Base-by-base conservation (phyloP, 2,329 filamentous ascomycete genomes). In the Trichophyton verrucosum region DNA sequence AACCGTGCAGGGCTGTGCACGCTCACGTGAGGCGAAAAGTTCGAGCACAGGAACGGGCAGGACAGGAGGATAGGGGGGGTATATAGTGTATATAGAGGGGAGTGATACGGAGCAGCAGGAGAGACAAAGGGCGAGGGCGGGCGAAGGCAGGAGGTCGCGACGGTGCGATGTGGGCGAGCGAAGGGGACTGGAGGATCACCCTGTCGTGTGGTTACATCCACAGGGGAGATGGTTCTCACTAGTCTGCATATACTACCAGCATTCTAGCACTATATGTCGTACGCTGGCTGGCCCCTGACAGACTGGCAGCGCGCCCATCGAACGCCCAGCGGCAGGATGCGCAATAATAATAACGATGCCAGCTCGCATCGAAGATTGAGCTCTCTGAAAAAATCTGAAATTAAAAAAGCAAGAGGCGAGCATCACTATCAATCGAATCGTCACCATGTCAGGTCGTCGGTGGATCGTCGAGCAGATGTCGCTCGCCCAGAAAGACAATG, bases 401-500 rank as follows among this genome's bases (percentile, higher is more conserved):
- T 30, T 30, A 30, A 30, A 30, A 7, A 30, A 7, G 27, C 6
- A 6, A 30, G 27, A 30, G 27, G 27, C 6, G 27, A 30, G 27
- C 27, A 30, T 6, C 27, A 6, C 27, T 5, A 20, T 20, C 20
- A 20, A 20, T 20, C 20, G 20, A 20, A 20, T 20, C 20, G 20
- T 20, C 20, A 20, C 20, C 20, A 20, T 20, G 27, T 30, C 49
- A 22, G n/a, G 47, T 1, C 24, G n/a, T 20, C 17, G 47, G 38
- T 7, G 42, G n/a, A 17, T 36, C 17, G 24, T 57, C 33, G 20
- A 78, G 68, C 46, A 74, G 49, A 36, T 76, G 75, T 55, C 72
- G 70, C 49, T 76, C 71, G 1, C 76, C 76, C 6, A 78, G 65
- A 69, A 69, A 74, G 59, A 67, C 63, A 61, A 78, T 77, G 47